Base-by-base conservation (phyloP, 73 alveolate species). In the Blepharisma japonicum region DNA sequence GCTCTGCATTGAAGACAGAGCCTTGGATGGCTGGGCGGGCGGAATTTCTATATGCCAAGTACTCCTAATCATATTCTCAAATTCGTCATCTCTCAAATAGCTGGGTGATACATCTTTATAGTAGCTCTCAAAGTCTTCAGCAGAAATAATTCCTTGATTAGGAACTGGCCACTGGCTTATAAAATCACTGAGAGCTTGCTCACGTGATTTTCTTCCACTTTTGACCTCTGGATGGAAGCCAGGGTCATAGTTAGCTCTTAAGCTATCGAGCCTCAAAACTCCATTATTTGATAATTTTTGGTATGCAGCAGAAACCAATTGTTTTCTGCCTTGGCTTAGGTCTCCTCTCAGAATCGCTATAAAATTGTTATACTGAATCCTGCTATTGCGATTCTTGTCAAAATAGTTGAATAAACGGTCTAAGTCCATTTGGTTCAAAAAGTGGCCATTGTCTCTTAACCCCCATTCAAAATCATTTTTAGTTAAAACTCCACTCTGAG, bases 1-100 rank as follows among this genome's bases (percentile, higher is more conserved):
- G 42, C 42, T 32, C 42, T 32, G 42, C 42, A 32, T 32, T 32
- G 42, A 32, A 32, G 42, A 32, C 42, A 32, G 42, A 32, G 42
- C 3, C 42, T 32, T 32, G 3, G 42, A 32, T 32, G 42, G 42
- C 42, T 32, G 42, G 42, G 42, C 3, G 42, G 42, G 42, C 42
- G 3, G 42, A 32, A 32, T 32, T 32, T 32, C 42, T 3, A 53
- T n/a, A 23, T 70, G 71, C 98, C 98, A 93, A 68, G 97, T 93
- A 74, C 86, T 93, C 85, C 93, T 87, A 23, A 93, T 81, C 94
- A 91, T 82, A 38, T 77, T 79, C 55, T 90, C 94, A 70, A 93
- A 93, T 78, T 88, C 85, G 72, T 93, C 98, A 82, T 93, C 98
- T 50, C 92, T 87, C 54, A 88, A 95, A 54, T 90, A 80, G 23